These are phyloP conservation scores for Begonia masoniana DNA, from an alignment of 306 rosid species.

Conservation along the genomic window DNA sequence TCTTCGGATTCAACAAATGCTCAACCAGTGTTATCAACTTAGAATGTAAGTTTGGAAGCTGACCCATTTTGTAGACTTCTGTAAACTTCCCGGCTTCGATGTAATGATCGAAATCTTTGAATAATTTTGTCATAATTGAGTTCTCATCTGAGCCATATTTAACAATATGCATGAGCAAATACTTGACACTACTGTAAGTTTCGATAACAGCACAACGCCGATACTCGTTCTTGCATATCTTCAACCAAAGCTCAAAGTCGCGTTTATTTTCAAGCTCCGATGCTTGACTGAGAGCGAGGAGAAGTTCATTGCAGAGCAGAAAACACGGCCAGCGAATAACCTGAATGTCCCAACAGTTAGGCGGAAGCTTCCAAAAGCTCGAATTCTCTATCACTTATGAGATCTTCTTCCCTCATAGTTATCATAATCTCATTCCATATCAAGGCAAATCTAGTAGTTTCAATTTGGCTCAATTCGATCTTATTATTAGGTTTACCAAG, in stretches of 20 bases:
- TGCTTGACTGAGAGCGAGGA: conserved; percentile 83
- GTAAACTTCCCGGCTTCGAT: conserved; percentile 33
- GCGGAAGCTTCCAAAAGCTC: conserved; percentile 79
- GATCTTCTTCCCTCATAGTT: conserved; percentile 92
- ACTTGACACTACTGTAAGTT: conserved; percentile 72
- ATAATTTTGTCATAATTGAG: conserved; percentile 35
- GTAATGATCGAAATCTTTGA: conserved; percentile 30
- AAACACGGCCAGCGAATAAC: conserved; percentile 89
- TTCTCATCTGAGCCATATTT: conserved; percentile 39
- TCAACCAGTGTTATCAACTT: conserved; percentile 54
- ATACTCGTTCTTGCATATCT: conserved; percentile 82
- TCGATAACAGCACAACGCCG: conserved; percentile 80
- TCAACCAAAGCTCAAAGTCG: conserved; percentile 50
- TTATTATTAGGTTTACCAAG: conserved; percentile 54
- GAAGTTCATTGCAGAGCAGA: conserved; percentile 71
- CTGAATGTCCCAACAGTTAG: conserved; percentile 70
- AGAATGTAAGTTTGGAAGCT: conserved; percentile 47
- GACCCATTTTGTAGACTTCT: conserved; percentile 23
- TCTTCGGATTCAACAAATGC: conserved; percentile 34
- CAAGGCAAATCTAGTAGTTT: conserved; percentile 73
- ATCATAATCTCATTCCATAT: conserved; percentile 89
- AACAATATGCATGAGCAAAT: conserved; percentile 33
- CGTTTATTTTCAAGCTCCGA: conserved; percentile 38
- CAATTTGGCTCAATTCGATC: conserved; percentile 77
- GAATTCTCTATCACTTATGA: conserved; percentile 58